Conservation (phyloP, 176 grass and related monocot genomes). For the Aegilops speltoides region DNA sequence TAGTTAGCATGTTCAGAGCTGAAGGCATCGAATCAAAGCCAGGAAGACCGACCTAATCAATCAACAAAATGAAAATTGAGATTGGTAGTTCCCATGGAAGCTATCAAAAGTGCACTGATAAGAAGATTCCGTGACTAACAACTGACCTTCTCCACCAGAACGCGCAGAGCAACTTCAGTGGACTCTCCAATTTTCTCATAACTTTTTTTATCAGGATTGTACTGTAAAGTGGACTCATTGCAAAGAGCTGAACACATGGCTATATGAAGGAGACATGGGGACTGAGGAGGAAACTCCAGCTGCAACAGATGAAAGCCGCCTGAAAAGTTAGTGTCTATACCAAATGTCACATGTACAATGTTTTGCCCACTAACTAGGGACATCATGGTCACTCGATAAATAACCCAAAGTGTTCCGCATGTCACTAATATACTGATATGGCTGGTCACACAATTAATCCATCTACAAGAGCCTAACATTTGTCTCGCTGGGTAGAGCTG, state of each 20-base stretch:
- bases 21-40: slow-evolving; percentile 99
- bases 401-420: background rate
- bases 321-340: slow-evolving; percentile 28
- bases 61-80: background rate
- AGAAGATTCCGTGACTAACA: background rate
- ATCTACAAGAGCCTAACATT: background rate
- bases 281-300: slow-evolving; percentile 97
- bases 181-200: slow-evolving; percentile 99
- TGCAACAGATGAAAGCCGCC: slow-evolving; percentile 50
- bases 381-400: background rate
- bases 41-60: slow-evolving; percentile 89
- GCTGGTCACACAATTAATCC: background rate
- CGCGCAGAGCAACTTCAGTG: slow-evolving; percentile 96
- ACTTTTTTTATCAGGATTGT: slow-evolving; percentile 89
- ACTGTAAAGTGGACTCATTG: slow-evolving; percentile 95
- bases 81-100: background rate
- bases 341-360: slow-evolving; percentile 5
- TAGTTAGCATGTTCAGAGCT: slow-evolving; percentile 88
- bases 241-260: slow-evolving; percentile 99
- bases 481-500: background rate
- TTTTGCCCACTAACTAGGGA: background rate
- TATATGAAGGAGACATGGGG: slow-evolving; percentile 93
- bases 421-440: background rate
- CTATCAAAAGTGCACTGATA: slow-evolving; percentile 6
- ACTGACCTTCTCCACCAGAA: slow-evolving; percentile 94